These are phyloP conservation scores for Schrenkiella parvula DNA, from an alignment of 345 rosid genomes.

Conservation along the genomic window DNA sequence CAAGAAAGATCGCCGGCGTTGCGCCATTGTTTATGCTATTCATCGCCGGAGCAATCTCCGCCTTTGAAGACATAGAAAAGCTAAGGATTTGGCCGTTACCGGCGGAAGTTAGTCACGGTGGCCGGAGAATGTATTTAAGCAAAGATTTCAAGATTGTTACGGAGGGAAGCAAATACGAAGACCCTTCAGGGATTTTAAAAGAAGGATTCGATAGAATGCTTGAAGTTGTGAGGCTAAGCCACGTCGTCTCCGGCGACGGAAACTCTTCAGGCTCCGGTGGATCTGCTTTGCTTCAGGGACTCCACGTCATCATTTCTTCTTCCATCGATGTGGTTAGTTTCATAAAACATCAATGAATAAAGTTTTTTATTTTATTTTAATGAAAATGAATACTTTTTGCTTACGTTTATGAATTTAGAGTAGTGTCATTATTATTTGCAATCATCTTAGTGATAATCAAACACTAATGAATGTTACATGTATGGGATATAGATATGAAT, in stretches of 20 bases:
- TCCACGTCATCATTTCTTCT: conserved; percentile 44
- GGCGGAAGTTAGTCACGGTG: conserved; percentile 40
- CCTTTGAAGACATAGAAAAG: conserved; percentile 20
- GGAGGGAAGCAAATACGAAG: conserved; percentile 33
- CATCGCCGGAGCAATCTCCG: conserved; percentile 29
- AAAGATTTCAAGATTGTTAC: conserved; percentile 38
- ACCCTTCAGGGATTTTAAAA: conserved; percentile 42
- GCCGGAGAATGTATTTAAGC: conserved; percentile 30
- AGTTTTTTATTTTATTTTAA: background rate
- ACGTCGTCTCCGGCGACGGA: conserved; percentile 32
- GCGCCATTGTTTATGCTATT: conserved; percentile 16
- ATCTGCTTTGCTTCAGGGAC: conserved; percentile 40
- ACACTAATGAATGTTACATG: background rate
- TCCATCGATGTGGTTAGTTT: conserved; percentile 42
- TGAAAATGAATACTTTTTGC: background rate
- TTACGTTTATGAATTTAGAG: background rate
- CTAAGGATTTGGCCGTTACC: conserved; percentile 62
- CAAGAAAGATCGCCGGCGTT: conserved; percentile 19
- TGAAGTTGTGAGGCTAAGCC: conserved; percentile 36
- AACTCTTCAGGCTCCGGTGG: conserved; percentile 32
- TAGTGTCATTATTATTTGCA: background rate
- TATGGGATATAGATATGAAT: background rate
- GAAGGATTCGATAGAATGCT: conserved; percentile 59
- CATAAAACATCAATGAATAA: background rate
- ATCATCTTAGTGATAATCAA: no score